Base-by-base conservation (phyloP, 345 rosid genomes). In the Rhodamnia rubescens region DNA sequence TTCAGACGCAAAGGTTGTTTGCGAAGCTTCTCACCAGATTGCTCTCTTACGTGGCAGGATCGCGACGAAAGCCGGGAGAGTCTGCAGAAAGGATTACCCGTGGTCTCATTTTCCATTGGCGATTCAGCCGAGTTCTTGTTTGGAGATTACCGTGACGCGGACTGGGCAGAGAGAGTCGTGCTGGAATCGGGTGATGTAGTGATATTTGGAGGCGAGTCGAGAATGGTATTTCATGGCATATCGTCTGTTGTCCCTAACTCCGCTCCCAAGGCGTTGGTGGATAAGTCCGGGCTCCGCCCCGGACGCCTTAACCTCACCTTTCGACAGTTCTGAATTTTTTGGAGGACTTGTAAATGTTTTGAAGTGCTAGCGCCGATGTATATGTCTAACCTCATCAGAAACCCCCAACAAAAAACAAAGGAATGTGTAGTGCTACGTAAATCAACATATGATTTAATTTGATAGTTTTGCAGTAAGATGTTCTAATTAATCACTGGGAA, bases 291-390 rank as follows among this genome's bases (percentile, higher is more conserved):
- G 22, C 90, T 95, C 36, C 88, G 87, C n/a, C 47, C 82, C 0
- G 95, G 95, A 32, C 93, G 95, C 74, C 89, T 95, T n/a, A 95
- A 94, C 90, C 92, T 95, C 53, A 94, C 95, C 78, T 91, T 92
- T 86, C 88, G 95, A 86, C 82, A 89, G 84, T 90, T 87, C 61
- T 93, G 90, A 90, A 81, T 56, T 56, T 44, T 10, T 83, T 57
- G 15, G 47, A 36, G 47, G 47, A 36, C 80, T 36, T 69, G 0
- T 36, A 15, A 15, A 29, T 7, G 47, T 4, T 18, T 69, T 32
- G 44, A 32, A 29, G 75, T 32, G 78, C 1, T 32, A 32, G 47
- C 24, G 44, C 47, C 21, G 47, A 69, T 36, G 47, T 69, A 69
- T 18, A 18, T 18, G 80, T 36, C 24, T 42, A 9, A 32, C 47